phyloP scores from a whole-genome alignment of 2,329 filamentous ascomycete species.

The Penicillium psychrosexuale region DNA sequence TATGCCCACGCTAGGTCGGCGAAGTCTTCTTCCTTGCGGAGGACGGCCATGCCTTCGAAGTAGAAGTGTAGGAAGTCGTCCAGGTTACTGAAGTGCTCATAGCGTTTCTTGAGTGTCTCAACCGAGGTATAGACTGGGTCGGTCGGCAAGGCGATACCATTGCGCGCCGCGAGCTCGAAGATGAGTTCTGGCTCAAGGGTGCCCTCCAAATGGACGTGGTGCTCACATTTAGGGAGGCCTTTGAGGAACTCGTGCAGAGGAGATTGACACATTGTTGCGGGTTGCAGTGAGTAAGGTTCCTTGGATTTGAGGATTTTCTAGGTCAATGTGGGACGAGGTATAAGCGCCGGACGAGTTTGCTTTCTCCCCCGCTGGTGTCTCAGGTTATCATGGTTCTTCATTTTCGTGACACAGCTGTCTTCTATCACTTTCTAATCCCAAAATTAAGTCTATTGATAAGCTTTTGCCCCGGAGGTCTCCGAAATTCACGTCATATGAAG shows the following conservation, averaged over 20 bases:
- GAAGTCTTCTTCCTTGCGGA: constrained; percentile 65
- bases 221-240: constrained; percentile 73
- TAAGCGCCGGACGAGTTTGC: constrained; percentile 2
- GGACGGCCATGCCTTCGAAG: constrained; percentile 70
- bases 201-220: constrained; percentile 77
- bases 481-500: background rate
- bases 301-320: background rate
- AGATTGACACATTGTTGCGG: constrained; percentile 55
- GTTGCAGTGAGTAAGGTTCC: background rate
- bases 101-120: constrained; percentile 59
- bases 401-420: background rate
- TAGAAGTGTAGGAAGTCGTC: constrained; percentile 78
- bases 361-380: constrained; percentile 2
- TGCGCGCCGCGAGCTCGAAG: constrained; percentile 65
- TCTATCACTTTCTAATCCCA: background rate
- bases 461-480: constrained; percentile 12
- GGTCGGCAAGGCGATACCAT: constrained; percentile 61
- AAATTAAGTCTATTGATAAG: constrained; percentile 1
- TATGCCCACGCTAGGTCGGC: constrained; percentile 70
- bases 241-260: constrained; percentile 58
- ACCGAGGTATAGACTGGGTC: constrained; percentile 64
- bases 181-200: constrained; percentile 67
- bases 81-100: constrained; percentile 65
- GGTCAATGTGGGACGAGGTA: background rate
- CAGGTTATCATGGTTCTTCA: background rate